A percentile compares a stretch with the other conserved stretches of the same genome.
Evolutionary conservation across 2,329 filamentous ascomycete species (phyloP).

Genomic region (Colletotrichum caudatum): DNA sequence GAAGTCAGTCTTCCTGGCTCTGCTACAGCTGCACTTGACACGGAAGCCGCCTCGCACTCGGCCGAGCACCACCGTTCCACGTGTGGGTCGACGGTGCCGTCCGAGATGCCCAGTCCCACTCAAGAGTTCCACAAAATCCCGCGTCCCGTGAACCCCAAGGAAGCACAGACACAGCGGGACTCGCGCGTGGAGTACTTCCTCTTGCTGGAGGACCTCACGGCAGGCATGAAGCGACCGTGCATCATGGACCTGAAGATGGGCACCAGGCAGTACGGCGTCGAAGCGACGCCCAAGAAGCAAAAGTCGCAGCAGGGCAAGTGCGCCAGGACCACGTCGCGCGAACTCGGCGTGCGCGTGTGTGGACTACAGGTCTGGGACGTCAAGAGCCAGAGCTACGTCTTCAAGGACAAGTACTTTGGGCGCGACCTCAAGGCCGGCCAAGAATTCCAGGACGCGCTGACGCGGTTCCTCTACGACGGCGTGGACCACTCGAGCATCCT

Average conservation of each 20-base stretch:
- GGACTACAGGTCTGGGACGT: constrained; percentile 97
- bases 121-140: constrained; percentile 60
- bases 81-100: constrained; percentile 45
- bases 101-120: constrained; percentile 54
- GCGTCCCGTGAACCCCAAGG: constrained; percentile 80
- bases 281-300: constrained; percentile 91
- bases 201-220: constrained; percentile 92
- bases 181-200: constrained; percentile 91
- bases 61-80: constrained; percentile 26
- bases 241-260: constrained; percentile 99
- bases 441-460: constrained; percentile 90
- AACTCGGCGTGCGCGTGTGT: constrained; percentile 92
- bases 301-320: constrained; percentile 94
- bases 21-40: constrained; percentile 18
- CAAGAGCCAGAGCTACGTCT: constrained; percentile 85
- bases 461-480: constrained; percentile 91
- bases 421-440: constrained; percentile 86
- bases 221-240: constrained; percentile 95
- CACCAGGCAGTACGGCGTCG: constrained; percentile 94
- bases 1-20: constrained; percentile 26
- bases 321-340: constrained; percentile 88
- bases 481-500: constrained; percentile 82
- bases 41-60: constrained; percentile 12
- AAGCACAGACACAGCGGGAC: constrained; percentile 73
- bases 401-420: constrained; percentile 98